A percentile compares a stretch with the other conserved stretches of the same genome.
phyloP scores from a whole-genome alignment of 1,139 yeast genomes.

The Kodamaea anthophila region DNA sequence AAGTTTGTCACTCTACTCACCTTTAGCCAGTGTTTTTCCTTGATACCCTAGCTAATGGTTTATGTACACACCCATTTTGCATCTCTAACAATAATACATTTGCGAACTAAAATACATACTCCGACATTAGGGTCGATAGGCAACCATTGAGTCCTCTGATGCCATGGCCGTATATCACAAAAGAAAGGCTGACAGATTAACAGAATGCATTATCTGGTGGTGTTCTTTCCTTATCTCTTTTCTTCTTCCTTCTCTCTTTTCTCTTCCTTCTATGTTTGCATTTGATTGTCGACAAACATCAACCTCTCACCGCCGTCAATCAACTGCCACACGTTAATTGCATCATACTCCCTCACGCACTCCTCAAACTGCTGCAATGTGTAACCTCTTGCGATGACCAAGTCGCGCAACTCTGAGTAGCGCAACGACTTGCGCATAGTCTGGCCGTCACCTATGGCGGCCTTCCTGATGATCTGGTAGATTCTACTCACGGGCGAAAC shows the following conservation, averaged over 20 bases:
- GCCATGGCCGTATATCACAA: no score
- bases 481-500: constrained; percentile 48
- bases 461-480: constrained; percentile 50
- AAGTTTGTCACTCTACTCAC: no score
- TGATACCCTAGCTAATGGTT: no score
- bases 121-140: no score
- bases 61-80: no score
- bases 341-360: constrained; percentile 70
- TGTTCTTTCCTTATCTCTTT: no score
- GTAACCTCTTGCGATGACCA: constrained; percentile 79
- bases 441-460: constrained; percentile 46
- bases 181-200: no score
- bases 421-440: constrained; percentile 38
- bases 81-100: no score
- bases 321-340: constrained; percentile 70
- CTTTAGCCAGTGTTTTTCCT: no score
- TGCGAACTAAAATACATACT: no score
- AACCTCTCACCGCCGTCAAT: constrained; percentile 60
- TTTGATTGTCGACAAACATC: constrained; percentile 31
- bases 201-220: no score
- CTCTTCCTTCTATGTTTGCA: constrained; percentile 19
- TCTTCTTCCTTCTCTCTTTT: constrained; percentile 4
- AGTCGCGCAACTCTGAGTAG: constrained; percentile 54
- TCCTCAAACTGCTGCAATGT: constrained; percentile 72
- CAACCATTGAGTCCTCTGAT: no score